phyloP scores from a whole-genome alignment of 139 green algal species.

The Nannochloris sp. region DNA sequence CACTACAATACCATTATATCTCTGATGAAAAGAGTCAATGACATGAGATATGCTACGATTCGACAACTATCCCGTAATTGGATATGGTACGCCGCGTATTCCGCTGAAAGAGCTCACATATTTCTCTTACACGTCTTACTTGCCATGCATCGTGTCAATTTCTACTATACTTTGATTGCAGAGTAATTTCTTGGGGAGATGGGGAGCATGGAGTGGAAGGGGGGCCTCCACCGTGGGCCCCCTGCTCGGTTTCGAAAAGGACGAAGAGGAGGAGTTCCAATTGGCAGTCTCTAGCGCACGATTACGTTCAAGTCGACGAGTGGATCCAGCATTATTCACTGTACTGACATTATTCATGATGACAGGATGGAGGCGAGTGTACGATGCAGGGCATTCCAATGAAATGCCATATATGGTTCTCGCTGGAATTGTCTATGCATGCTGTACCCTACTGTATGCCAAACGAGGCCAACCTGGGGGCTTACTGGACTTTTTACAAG shows the following conservation, averaged over 20 bases:
- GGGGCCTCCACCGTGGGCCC: not conserved
- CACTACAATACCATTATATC: too few species aligned
- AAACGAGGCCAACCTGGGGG: not conserved
- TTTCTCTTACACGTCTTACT: too few species aligned
- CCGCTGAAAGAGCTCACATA: too few species aligned
- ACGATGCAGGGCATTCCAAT: not conserved
- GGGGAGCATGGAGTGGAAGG: not conserved
- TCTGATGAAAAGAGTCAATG: too few species aligned
- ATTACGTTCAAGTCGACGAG: not conserved
- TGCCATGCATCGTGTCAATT: too few species aligned
- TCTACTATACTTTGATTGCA: not conserved
- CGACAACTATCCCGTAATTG: too few species aligned
- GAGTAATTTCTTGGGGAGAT: not conserved
- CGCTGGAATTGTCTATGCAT: not conserved
- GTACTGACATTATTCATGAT: not conserved
- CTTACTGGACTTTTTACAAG: not conserved
- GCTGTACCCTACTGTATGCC: not conserved
- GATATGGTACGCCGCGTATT: too few species aligned
- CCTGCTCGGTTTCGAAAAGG: not conserved
- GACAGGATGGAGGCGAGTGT: slow-evolving; percentile 1
- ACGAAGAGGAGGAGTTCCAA: slow-evolving; percentile 1
- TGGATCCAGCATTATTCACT: not conserved
- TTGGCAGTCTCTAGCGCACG: not conserved
- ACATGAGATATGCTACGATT: too few species aligned
- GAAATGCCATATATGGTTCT: not conserved